Evolutionary conservation across 441 rosid species (phyloP).

Genomic region (Euphorbia neoarborescens): DNA sequence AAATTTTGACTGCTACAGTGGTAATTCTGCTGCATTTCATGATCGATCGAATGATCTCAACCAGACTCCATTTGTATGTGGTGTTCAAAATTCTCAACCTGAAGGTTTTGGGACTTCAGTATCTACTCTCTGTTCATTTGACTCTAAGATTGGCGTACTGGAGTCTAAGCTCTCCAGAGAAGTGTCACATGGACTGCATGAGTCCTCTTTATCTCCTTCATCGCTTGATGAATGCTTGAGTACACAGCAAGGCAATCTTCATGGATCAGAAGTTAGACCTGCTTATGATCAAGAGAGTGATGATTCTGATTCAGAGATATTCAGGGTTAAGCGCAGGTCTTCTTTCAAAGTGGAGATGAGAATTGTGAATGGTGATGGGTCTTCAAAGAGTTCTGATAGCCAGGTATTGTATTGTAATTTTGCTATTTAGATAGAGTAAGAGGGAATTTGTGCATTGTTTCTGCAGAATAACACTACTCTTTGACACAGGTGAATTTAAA

Average conservation of each 20-base stretch:
- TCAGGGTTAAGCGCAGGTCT: conserved; percentile 88
- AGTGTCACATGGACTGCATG: conserved; percentile 29
- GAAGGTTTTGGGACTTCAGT: conserved; percentile 30
- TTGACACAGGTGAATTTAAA: neutral
- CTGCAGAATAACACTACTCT: neutral
- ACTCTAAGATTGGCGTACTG: conserved; percentile 28
- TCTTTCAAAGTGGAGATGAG: conserved; percentile 52
- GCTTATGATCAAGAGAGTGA: conserved; percentile 47
- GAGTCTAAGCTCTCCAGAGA: conserved; percentile 35
- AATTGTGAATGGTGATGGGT: conserved; percentile 27
- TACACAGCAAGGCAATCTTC: conserved; percentile 22
- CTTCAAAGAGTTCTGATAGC: conserved; percentile 37
- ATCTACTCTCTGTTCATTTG: conserved; percentile 42
- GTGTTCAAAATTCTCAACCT: conserved; percentile 21
- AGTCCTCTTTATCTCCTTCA: conserved; percentile 31
- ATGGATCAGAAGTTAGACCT: conserved; percentile 26
- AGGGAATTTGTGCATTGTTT: neutral
- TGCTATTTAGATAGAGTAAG: neutral
- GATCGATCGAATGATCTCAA: conserved; percentile 22
- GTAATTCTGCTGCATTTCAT: conserved; percentile 19
- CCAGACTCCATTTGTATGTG: conserved; percentile 21
- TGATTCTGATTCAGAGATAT: conserved; percentile 75
- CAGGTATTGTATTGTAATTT: conserved; percentile 36
- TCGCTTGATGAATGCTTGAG: conserved; percentile 33
- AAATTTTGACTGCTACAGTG: conserved; percentile 30